Evolutionary conservation across 257 asterid genomes (phyloP), one percentile per base, ranked within the genome.

Genomic region (Linderniella brevidens): DNA sequence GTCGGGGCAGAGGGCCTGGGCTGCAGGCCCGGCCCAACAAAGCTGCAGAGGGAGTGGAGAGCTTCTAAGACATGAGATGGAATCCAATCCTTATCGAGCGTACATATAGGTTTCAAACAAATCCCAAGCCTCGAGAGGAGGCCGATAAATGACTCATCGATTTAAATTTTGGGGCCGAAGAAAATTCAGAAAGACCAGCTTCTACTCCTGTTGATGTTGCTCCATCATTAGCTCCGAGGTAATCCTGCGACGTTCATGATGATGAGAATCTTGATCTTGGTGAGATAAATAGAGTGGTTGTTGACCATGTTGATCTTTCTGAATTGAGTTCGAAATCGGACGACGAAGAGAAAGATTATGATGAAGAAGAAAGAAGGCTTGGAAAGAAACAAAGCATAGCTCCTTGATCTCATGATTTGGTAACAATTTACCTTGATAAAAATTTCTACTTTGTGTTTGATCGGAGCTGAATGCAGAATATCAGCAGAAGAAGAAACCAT

Each of bases 1-100:
- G 93, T 11, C 57, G 88, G 59, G 88, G 93, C 19, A 70, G 93
- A 55, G 93, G 93, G 41, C 68, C 85, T 63, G 93, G 93, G n/a
- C n/a, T n/a, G 16, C 73, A 88, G 9, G 88, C 82, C 11, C 60
- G 93, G 13, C 60, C 62, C 39, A 52, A 46, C 38, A 66, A 74
- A 49, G 63, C 64, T 10, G 36, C 72, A 15, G 93, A 80, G 48
- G n/a, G n/a, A n/a, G n/a, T n/a, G 72, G 70, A 61, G 93, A 77
- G 46, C 59, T 56, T 57, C 57, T 59, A 32, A 70, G 58, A 16
- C 59, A 17, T 3, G 88, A 77, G 58, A 59, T 61, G n/a, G n/a
- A 78, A 49, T 32, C 78, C 5, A 69, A 56, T 62, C 69, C 40
- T 37, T 25, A 25, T 25, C 58, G 13, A 43, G 64, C 46, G 41